Base-by-base conservation (phyloP, 805 yeast genomes). In the Sugiyamaella mastotermitis region DNA sequence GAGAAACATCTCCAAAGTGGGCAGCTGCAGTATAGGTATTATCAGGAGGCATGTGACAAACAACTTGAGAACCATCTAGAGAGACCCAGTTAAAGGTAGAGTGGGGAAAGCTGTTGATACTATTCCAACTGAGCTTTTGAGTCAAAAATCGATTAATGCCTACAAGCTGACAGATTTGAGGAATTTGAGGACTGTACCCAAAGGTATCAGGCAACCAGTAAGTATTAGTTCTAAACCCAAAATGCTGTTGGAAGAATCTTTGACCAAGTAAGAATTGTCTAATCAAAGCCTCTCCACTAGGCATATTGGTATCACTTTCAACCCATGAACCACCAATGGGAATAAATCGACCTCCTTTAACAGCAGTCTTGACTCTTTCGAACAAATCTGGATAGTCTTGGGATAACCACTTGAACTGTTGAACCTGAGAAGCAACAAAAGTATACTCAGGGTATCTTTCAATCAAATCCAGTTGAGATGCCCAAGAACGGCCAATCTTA, bases 321-420 rank as follows among this genome's bases (percentile, higher is more conserved):
- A 92, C 97, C 97, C 97, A 90, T 0, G 96, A 78, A 4, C 98
- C 98, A 37, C 98, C 98, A 43, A 92, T 74, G 8, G 95, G 94
- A 34, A 88, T 69, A 52, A 90, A 90, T 48, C 83, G 80, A 37
- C 83, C 83, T 15, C 75, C 74, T 33, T 72, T 66, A 38, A 80
- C 80, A 37, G 82, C 83, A 23, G 60, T 46, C 48, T 83, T 71
- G 26, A 84, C 68, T 39, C 76, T 70, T 20, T 66, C 60, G 51
- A 77, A 86, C 31, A 85, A 70, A 20, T 78, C 83, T 0, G 97
- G 97, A 55, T 92, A 94, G 55, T 88, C 92, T 40, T 78, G 65
- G 47, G 77, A 71, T 43, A 90, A 71, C 98, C 98, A 90, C 57
- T 84, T 80, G 62, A 82, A 92, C 59, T 92, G 97, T 60, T 88